Evolutionary conservation across 495 filamentous ascomycete species (phyloP), one percentile per base, ranked within the genome.

Genomic region (Aspergillus mulundensis): DNA sequence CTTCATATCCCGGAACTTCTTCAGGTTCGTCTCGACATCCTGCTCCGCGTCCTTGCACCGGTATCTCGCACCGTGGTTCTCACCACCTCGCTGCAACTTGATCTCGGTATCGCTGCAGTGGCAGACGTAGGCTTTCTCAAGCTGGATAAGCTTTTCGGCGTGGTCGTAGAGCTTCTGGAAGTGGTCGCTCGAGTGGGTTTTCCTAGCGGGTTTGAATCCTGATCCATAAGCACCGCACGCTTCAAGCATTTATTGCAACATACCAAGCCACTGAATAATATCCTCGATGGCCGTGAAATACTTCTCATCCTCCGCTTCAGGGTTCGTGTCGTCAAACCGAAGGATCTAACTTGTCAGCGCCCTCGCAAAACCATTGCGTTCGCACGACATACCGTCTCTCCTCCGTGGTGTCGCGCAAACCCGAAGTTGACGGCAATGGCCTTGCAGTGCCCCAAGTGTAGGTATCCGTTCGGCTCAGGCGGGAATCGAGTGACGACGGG

Each of bases 341-440:
- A 50, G 48, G 36, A 50, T 50, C 48, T 50, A 54, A 38, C 21
- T 14, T 6, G 46, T 56, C 34, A 60, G 57, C 18, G 32, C 20
- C 25, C 19, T 15, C 36, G 18, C 20, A 18, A 40, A 6, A 18
- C 25, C 5, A 1, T 0, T 12, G 16, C 5, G 7, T 1, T 1
- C 5, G 32, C 16, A 15, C 21, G 7, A 55, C 57, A 21, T 46
- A 55, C 57, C 23, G 54, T 57, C 25, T 57, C 46, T 50, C 95
- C 95, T 12, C 87, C 86, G 68, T 96, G 87, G 64, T 87, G 84
- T 61, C 82, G 84, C 11, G 94, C 94, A 72, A 96, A 97, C 0
- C 94, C 95, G 68, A 97, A 97, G 73, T 97, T 98, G 63, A 97
- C 82, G 0, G 90, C 84, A 70, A 98, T 97, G n/a, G 94, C 94